Base-by-base conservation (phyloP, 257 asterid genomes). In the Solanum okadae region DNA sequence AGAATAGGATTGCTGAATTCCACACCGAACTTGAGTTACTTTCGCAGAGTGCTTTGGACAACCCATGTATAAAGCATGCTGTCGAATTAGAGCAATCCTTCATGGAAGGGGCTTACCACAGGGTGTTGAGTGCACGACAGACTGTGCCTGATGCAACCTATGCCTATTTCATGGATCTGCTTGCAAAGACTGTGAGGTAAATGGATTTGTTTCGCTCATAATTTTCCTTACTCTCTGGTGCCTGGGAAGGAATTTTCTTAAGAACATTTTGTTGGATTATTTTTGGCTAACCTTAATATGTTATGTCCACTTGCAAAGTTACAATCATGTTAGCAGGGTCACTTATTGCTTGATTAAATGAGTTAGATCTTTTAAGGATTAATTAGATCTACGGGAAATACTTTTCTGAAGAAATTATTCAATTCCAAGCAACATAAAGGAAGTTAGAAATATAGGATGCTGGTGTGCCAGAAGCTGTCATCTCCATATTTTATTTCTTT, bases 61-160 rank as follows among this genome's bases (percentile, higher is more conserved):
- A 97, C 88, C 94, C 96, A 85, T 96, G 99, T 86, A 95, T 97
- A 89, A 97, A 92, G 91, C 99, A 97, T 92, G 99, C 98, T 89
- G 95, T 97, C 65, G 99, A 95, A 88, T 90, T 96, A 91, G 99
- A 97, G 93, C 99, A 96, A 87, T 96, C 98, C 87, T 96, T 96
- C 93, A 96, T 95, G 99, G 99, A 97, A 91, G 99, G 99, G 89
- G 99, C 99, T 87, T 97, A 97, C 90, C 95, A 97, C 91, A 96
- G 98, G 29, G 99, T 96, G 84, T 88, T 96, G 92, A 94, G 91
- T 86, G 99, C 99, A 56, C 94, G 99, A 72, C 98, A 96, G 93
- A 92, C 98, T 3, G 98, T 95, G 42, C 99, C 99, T 46, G 97
- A 96, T 87, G 98, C 94, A 86, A 93, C 98, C 44, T 97, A 94